Percentiles rank a stretch among this genome's conserved stretches.
These are phyloP conservation scores for Pulveroboletus sp. DNA, from an alignment of 768 basidiomycete species.

Conservation along the genomic window DNA sequence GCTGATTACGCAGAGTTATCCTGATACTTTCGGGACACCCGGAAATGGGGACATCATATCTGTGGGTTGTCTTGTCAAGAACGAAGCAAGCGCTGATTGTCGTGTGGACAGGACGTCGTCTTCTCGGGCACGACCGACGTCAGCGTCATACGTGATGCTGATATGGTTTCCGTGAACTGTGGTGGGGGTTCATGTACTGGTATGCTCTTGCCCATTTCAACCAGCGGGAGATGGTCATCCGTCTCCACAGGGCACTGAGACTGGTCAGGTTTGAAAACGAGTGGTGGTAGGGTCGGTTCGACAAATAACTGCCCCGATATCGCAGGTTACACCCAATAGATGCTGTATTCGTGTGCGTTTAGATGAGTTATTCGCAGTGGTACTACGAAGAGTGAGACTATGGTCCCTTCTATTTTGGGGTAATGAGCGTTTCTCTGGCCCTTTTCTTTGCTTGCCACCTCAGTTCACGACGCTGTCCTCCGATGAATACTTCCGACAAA, in stretches of 20 bases:
- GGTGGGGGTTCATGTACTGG: slow-evolving; percentile 48
- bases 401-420: slow-evolving; percentile 4
- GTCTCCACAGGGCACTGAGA: slow-evolving; percentile 41
- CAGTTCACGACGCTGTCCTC: background rate
- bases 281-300: slow-evolving; percentile 41
- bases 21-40: slow-evolving; percentile 45
- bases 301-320: slow-evolving; percentile 30
- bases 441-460: background rate
- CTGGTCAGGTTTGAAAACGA: slow-evolving; percentile 42
- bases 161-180: slow-evolving; percentile 52
- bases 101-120: slow-evolving; percentile 39
- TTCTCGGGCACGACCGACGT: slow-evolving; percentile 44
- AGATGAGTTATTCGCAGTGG: too few species aligned
- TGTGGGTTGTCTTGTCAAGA: slow-evolving; percentile 33
- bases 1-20: slow-evolving; percentile 62
- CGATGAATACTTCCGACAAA: slow-evolving; percentile 7
- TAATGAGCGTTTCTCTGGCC: background rate
- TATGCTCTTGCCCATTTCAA: slow-evolving; percentile 16
- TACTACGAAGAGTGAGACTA: too few species aligned
- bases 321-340: slow-evolving; percentile 29
- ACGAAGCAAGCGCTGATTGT: background rate
- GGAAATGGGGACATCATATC: slow-evolving; percentile 55
- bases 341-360: background rate
- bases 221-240: background rate
- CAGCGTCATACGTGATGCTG: slow-evolving; percentile 38